These are phyloP conservation scores for Scedosporium apiospermum DNA, from an alignment of 2,329 filamentous ascomycete genomes.

Conservation along the genomic window DNA sequence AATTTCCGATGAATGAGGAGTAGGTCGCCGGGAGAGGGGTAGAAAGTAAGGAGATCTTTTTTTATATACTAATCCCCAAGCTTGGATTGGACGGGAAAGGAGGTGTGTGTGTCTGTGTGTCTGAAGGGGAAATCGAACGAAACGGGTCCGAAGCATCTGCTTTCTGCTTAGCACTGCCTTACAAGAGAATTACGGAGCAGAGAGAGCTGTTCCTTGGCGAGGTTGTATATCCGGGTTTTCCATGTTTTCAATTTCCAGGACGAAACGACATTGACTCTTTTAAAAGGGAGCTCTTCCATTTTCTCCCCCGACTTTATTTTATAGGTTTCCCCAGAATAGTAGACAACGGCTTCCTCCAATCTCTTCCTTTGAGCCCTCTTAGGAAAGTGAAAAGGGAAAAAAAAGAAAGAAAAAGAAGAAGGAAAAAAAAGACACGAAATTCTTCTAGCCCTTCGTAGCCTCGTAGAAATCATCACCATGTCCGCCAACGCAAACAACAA, in stretches of 20 bases:
- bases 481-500: not conserved
- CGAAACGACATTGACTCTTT: not conserved
- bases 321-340: too few species aligned
- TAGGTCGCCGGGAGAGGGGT: not conserved
- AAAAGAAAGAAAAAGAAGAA: too few species aligned
- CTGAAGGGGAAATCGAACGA: not conserved
- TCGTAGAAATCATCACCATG: not conserved
- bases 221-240: not conserved
- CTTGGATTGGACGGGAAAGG: not conserved
- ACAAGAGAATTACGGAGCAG: slow-evolving; percentile 1
- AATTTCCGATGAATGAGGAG: not conserved
- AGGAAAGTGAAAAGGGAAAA: too few species aligned
- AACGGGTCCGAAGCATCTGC: not conserved
- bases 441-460: not conserved
- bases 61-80: not conserved
- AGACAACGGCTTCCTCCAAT: too few species aligned
- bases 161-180: not conserved
- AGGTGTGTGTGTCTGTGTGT: not conserved
- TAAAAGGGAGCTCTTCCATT: not conserved
- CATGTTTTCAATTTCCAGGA: not conserved
- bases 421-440: too few species aligned
- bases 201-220: not conserved
- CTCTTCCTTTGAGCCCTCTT: too few species aligned
- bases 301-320: not conserved
- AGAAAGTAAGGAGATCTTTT: not conserved